Evolutionary conservation across 1,284 basidiomycete species (phyloP), one percentile per base, ranked within the genome.

Genomic region (Naganishia sp.): DNA sequence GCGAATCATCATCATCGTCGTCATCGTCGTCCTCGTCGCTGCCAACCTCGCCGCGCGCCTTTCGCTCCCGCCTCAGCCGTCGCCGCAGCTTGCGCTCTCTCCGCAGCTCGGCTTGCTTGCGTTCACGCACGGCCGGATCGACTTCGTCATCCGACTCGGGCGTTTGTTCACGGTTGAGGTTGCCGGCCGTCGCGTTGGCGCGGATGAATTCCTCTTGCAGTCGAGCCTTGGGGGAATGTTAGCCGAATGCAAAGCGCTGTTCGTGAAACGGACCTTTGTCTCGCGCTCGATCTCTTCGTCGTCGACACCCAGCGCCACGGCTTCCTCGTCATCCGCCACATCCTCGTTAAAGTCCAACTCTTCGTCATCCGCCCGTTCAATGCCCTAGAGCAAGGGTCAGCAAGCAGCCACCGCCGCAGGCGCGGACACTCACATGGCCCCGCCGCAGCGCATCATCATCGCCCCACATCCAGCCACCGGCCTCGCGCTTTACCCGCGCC

Each of bases 351-450:
- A 52, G 28, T 54, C 60, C 17, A 64, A 65, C 76, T 73, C 74
- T 75, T 78, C 32, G 68, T 78, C 63, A 71, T 73, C 61, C 68
- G 70, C 67, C 76, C 77, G 39, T 25, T 68, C 67, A n/a, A 68
- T 53, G 11, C 63, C 67, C 67, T 68, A 53, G 6, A 17, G 17
- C 7, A 18, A 15, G 4, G 0, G 18, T 63, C n/a, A 63, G 25
- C 43, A 52, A 23, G 28, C 23, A 5, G 32, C 15, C 32, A 23
- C 21, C 7, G 10, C 4, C 9, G 0, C 31, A 49, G 18, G 10
- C 15, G 11, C 28, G 5, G 15, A 42, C 2, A 66, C 67, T 61
- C 39, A 68, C 67, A 41, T 32, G 46, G 18, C 65, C 65, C 47
- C 62, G 55, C 17, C 56, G 41, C 28, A 23, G 57, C 46, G 25